Base-by-base conservation (phyloP, 345 rosid species). In the Lagerstroemia speciosa region DNA sequence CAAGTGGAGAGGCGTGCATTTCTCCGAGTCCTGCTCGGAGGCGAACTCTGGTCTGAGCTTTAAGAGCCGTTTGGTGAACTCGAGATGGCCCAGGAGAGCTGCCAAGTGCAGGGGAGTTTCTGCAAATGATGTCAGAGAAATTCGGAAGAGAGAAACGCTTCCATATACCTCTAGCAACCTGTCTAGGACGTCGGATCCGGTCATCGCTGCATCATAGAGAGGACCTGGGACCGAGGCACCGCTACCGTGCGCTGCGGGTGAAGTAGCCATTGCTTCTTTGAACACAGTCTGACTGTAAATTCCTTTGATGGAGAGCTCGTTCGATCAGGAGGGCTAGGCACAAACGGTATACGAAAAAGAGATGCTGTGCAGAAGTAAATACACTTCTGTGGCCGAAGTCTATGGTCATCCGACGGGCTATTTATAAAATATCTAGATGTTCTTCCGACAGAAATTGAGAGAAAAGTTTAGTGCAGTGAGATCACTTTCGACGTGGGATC, bases 1-100 rank as follows among this genome's bases (percentile, higher is more conserved):
- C 38, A 57, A 34, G 48, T 57, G 65, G 63, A 58, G 63, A 10
- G 63, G 63, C 17, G 63, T 58, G 33, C 63, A 58, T 58, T 58
- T 29, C 63, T 58, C 63, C 33, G 63, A 27, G 34, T 58, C 63
- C 33, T 11, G 63, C 63, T 27, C 34, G 2, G 20, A 8, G 11
- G 63, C 63, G 0, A 58, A 20, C 63, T 58, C 33, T 19, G 34
- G 19, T 10, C 8, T 27, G 6, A 58, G 63, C 34, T 29, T 34
- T 1, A 58, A 29, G 19, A 58, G 63, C 34, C 63, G 63, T 58
- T 27, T 30, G 1, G 63, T 10, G 63, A 58, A 58, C 16, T 27
- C 19, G 2, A 29, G 63, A 19, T 58, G 63, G 33, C 63, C 63
- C 34, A 27, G 11, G 33, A 58, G 63, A 30, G 63, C 63, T 1